These are phyloP conservation scores for Aureobasidium uvarum DNA, from an alignment of 2,329 filamentous ascomycete genomes.

Conservation along the genomic window DNA sequence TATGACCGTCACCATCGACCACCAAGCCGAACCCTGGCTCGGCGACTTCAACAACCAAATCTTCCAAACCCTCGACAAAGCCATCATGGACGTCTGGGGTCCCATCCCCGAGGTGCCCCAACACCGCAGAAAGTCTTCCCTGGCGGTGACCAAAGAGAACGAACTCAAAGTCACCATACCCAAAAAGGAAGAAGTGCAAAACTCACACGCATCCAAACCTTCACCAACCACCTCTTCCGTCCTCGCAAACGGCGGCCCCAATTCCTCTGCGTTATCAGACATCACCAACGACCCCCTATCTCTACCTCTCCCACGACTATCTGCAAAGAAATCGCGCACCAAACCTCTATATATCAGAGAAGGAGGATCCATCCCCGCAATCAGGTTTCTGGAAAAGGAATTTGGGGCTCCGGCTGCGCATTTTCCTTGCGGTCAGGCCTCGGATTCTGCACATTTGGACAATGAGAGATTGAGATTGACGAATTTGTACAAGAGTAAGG, in stretches of 20 bases:
- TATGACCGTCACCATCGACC: conserved; percentile 80
- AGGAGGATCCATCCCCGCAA: conserved; percentile 91
- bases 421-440: conserved; percentile 90
- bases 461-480: conserved; percentile 88
- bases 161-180: conserved; percentile 28
- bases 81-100: conserved; percentile 82
- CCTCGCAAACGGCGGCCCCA: conserved; percentile 48
- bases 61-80: conserved; percentile 82
- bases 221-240: conserved; percentile 53
- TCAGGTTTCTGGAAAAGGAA: conserved; percentile 91
- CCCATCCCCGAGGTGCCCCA: conserved; percentile 50
- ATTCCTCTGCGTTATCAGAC: conserved; percentile 12
- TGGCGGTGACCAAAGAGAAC: conserved; percentile 24
- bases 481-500: conserved; percentile 86
- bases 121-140: conserved; percentile 29
- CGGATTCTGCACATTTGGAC: conserved; percentile 88
- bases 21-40: conserved; percentile 93
- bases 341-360: conserved; percentile 92
- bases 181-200: conserved; percentile 29
- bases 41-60: conserved; percentile 88
- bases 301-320: background rate
- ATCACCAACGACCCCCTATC: background rate
- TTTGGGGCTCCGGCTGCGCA: conserved; percentile 89
- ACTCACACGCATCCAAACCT: conserved; percentile 36
- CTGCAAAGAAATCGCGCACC: conserved; percentile 26